phyloP scores from a whole-genome alignment of 352 stramenopile genomes.

The Globisporangium alternatum region DNA sequence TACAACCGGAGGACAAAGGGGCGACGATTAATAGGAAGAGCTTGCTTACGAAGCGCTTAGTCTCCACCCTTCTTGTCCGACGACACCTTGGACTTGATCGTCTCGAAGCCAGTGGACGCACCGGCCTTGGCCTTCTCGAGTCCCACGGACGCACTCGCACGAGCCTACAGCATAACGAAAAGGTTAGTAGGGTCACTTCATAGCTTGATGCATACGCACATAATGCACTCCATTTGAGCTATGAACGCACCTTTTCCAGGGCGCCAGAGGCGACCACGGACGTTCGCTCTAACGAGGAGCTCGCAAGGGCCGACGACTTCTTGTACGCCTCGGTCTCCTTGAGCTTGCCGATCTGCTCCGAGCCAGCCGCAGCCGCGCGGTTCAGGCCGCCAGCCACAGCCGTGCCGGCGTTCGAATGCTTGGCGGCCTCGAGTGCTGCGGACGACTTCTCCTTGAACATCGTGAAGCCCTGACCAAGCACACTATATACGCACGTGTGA shows the following conservation, averaged over 20 bases:
- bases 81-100: conserved; percentile 74
- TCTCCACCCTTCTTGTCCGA: conserved; percentile 57
- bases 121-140: conserved; percentile 82
- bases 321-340: conserved; percentile 87
- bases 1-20: conserved; percentile 1
- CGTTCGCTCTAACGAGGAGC: conserved; percentile 54
- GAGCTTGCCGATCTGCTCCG: conserved; percentile 76
- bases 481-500: conserved; percentile 22
- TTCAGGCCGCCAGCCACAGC: conserved; percentile 65
- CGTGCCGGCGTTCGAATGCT: conserved; percentile 70
- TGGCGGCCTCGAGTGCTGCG: conserved; percentile 68
- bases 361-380: conserved; percentile 53
- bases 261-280: conserved; percentile 63
- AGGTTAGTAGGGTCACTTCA: not conserved
- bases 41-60: conserved; percentile 5
- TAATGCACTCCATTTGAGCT: too few species aligned
- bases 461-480: conserved; percentile 65
- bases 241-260: conserved; percentile 53
- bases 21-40: conserved; percentile 2
- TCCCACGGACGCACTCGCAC: conserved; percentile 49
- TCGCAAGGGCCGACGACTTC: conserved; percentile 65
- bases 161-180: conserved; percentile 32
- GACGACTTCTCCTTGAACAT: conserved; percentile 75
- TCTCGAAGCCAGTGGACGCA: conserved; percentile 61
- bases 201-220: not conserved